A percentile compares a stretch with the other conserved stretches of the same genome.
Evolutionary conservation across 2,329 filamentous ascomycete species (phyloP).

Genomic region (Aspergillus puulaauensis): DNA sequence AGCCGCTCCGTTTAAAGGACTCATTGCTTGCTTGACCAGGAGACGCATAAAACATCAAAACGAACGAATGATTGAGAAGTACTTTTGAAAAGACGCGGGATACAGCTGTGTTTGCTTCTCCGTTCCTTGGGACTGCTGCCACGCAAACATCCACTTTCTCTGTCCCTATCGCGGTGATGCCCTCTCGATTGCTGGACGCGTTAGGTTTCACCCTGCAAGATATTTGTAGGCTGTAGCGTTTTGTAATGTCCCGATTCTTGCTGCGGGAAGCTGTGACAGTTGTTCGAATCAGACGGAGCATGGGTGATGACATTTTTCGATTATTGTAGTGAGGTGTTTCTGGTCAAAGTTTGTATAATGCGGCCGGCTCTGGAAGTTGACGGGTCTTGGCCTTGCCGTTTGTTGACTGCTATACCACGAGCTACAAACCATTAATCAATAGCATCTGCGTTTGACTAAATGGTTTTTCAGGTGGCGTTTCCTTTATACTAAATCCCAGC

Average conservation of each 20-base stretch:
- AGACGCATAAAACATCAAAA: not conserved
- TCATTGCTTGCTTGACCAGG: too few species aligned
- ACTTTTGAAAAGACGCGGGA: slow-evolving; percentile 62
- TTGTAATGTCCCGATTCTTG: slow-evolving; percentile 1
- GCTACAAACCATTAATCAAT: too few species aligned
- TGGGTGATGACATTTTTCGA: not conserved
- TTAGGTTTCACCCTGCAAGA: slow-evolving; percentile 69
- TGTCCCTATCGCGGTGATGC: slow-evolving; percentile 57
- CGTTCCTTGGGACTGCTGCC: slow-evolving; percentile 63
- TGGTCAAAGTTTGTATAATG: not conserved
- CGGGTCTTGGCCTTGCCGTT: too few species aligned
- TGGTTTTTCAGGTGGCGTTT: too few species aligned
- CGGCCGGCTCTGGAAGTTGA: too few species aligned
- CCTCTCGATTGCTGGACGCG: slow-evolving; percentile 61
- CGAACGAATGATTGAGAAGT: not conserved
- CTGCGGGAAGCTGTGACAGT: slow-evolving; percentile 7
- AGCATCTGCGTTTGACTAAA: too few species aligned
- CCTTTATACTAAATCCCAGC: too few species aligned
- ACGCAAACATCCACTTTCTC: slow-evolving; percentile 65
- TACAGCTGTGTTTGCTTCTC: slow-evolving; percentile 69
- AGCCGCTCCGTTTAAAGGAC: not conserved
- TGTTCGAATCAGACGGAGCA: slow-evolving; percentile 16
- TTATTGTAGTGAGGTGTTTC: not conserved
- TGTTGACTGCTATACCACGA: too few species aligned
- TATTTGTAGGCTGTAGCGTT: slow-evolving; percentile 52